phyloP scores from a whole-genome alignment of 2,329 filamentous ascomycete genomes.

The Paradendryphiella salina region DNA sequence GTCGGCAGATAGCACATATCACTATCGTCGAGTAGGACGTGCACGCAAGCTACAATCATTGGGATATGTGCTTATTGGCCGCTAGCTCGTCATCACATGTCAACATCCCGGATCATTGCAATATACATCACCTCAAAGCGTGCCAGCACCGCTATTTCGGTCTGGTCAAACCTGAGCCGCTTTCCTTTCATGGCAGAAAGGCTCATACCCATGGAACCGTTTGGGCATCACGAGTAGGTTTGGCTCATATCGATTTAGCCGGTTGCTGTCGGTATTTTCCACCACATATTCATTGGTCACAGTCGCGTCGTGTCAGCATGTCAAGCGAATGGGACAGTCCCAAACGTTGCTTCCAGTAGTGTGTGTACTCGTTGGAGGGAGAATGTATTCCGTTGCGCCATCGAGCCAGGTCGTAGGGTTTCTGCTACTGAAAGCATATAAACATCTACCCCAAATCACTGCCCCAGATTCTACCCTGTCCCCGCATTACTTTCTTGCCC shows the following conservation, averaged over 20 bases:
- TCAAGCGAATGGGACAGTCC: neutral
- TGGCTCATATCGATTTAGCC: slow-evolving; percentile 7
- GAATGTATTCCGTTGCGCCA: slow-evolving; percentile 5
- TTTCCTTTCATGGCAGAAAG: neutral
- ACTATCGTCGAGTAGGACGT: neutral
- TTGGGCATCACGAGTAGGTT: neutral
- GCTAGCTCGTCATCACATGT: neutral
- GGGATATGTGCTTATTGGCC: neutral
- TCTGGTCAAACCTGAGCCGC: neutral
- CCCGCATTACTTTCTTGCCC: slow-evolving; percentile 6
- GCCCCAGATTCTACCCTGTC: slow-evolving; percentile 11
- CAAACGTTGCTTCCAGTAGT: neutral
- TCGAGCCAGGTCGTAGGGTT: slow-evolving; percentile 1
- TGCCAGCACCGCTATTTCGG: neutral
- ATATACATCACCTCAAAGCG: neutral
- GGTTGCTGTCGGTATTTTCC: neutral
- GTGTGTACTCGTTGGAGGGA: slow-evolving; percentile 6
- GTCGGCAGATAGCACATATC: neutral
- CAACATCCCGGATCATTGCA: neutral
- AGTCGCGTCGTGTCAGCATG: neutral
- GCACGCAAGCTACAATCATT: neutral
- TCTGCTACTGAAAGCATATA: slow-evolving; percentile 3
- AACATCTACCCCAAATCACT: slow-evolving; percentile 5
- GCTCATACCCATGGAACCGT: neutral
- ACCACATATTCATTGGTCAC: slow-evolving; percentile 1